Conservation (phyloP, 1,284 basidiomycete species). For the Ceratobasidium sp. region DNA sequence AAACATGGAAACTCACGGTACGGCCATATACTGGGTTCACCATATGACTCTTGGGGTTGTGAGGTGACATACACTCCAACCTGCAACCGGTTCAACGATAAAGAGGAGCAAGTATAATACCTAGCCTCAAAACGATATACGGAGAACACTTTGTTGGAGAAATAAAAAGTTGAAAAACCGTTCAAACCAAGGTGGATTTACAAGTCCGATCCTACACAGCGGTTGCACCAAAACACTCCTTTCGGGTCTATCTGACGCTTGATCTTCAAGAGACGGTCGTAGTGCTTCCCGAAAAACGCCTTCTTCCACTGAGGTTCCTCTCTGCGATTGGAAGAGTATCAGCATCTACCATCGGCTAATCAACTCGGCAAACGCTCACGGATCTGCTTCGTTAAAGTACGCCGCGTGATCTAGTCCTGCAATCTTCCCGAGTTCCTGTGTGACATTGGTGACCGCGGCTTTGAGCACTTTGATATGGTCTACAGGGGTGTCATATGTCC, state of each 20-base stretch:
- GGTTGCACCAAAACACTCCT: conserved; percentile 14
- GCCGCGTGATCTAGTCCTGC: conserved; percentile 57
- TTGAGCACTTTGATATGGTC: conserved; percentile 54
- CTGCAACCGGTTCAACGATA: background rate
- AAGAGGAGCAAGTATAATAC: too few species aligned
- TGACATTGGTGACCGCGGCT: conserved; percentile 53
- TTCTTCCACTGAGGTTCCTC: conserved; percentile 26
- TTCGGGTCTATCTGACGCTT: conserved; percentile 9
- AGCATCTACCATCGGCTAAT: conserved; percentile 50
- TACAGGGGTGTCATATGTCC: conserved; percentile 56
- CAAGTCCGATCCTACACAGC: conserved; percentile 10
- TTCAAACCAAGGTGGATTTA: background rate
- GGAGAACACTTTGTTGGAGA: too few species aligned
- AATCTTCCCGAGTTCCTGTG: conserved; percentile 52
- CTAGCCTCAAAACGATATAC: too few species aligned
- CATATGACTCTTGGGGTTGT: too few species aligned
- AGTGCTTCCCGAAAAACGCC: conserved; percentile 19
- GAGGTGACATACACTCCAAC: background rate
- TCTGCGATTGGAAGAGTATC: background rate
- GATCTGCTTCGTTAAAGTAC: conserved; percentile 62
- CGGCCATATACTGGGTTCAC: too few species aligned
- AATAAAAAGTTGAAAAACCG: too few species aligned
- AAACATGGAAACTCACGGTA: too few species aligned
- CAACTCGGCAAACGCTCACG: conserved; percentile 54
- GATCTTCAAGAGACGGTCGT: conserved; percentile 7